phyloP scores from a whole-genome alignment of 768 basidiomycete genomes.

The Mycena polygramma region DNA sequence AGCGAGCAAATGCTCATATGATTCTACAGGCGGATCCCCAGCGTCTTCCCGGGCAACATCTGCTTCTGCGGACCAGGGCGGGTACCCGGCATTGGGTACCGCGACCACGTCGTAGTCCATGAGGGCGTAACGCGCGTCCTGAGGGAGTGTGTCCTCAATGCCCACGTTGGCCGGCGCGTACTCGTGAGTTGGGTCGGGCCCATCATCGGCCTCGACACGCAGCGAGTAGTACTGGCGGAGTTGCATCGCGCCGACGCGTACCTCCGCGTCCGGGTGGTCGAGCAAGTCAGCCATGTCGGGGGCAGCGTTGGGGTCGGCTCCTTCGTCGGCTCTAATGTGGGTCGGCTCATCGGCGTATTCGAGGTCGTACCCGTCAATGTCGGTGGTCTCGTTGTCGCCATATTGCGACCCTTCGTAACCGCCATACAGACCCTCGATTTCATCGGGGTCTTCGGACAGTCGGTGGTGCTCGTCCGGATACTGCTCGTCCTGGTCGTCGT shows the following conservation, averaged over 20 bases:
- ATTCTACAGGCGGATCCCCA: background rate
- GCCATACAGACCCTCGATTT: conserved; percentile 1
- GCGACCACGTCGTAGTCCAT: background rate
- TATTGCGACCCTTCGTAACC: conserved; percentile 2
- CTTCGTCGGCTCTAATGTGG: background rate
- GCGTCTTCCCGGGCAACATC: background rate
- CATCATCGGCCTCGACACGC: background rate
- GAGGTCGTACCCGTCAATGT: too few species aligned
- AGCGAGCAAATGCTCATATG: background rate
- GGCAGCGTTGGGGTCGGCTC: background rate
- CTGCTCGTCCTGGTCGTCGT: background rate
- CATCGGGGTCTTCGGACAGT: background rate
- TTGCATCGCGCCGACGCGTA: conserved; percentile 4
- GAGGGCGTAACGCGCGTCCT: too few species aligned
- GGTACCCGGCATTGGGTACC: background rate
- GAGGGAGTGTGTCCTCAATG: background rate
- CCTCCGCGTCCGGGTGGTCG: background rate
- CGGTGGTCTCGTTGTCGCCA: background rate
- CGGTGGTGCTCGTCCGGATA: background rate
- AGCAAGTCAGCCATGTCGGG: conserved; percentile 12
- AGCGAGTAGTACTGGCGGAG: conserved; percentile 3
- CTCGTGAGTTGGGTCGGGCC: background rate
- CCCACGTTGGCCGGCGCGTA: background rate
- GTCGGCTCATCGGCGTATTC: background rate
- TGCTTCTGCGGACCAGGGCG: background rate